Base-by-base conservation (phyloP, 805 yeast genomes). In the Teunomyces panamensis region DNA sequence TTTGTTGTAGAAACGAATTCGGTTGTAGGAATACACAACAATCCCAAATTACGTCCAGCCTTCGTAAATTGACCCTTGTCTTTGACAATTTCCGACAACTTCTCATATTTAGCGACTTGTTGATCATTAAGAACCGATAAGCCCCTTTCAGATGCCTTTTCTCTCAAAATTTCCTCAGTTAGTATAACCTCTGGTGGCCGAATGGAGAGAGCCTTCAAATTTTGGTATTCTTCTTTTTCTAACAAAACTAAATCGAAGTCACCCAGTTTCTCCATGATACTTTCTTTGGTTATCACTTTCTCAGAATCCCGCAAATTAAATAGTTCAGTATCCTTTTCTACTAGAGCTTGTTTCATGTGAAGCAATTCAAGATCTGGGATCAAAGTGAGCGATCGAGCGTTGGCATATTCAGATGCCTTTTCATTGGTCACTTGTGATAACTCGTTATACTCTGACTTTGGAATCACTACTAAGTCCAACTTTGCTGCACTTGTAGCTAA, bases 1-100 rank as follows among this genome's bases (percentile, higher is more conserved):
- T 77, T 77, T 1, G 86, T 81, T 0, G 90, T 84, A 0, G 87
- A 82, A 50, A 85, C 69, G 54, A 78, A 84, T 2, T 83, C 71
- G n/a, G 74, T 61, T 44, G 72, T 73, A 1, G 92, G 87, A 35
- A 87, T 71, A 44, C 81, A 73, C 54, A 85, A 57, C 43, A 77
- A 56, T 2, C 83, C 84, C 52, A 47, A 44, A 39, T 49, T 46
- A 20, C 49, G 36, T 3, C 62, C 64, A 2, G 53, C 56, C 8
- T 44, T 43, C 26, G 53, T 37, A 44, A 52, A 54, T 36, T 50
- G 26, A 42, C 45, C 52, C 45, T 50, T 46, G 44, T 49, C 49
- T 26, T 30, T 44, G 4, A 50, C 44, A 49, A 48, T 48, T 10
- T 48, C 52, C 8, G 56, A 51, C 30, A 59, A 56, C 30, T 55